These are phyloP conservation scores for Penicillium sp. DNA, from an alignment of 2,329 filamentous ascomycete genomes.

Conservation along the genomic window DNA sequence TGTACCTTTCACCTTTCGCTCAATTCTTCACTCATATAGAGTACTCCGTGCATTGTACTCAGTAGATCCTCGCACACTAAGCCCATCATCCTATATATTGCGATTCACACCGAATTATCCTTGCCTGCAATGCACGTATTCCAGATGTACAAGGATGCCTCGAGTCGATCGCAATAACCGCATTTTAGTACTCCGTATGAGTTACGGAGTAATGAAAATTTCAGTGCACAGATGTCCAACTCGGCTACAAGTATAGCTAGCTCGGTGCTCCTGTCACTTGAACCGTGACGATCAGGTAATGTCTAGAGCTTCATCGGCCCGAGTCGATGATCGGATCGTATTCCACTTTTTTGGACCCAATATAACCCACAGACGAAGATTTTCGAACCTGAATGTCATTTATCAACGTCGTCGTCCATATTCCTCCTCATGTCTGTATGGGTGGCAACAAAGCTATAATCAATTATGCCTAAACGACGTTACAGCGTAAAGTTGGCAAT, in stretches of 20 bases:
- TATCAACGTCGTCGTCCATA: neutral
- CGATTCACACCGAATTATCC: neutral
- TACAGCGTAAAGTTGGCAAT: conserved; percentile 7
- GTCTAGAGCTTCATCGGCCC: conserved; percentile 6
- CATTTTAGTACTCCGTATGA: neutral
- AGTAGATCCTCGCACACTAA: neutral
- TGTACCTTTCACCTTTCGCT: too few relatives aligned
- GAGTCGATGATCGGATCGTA: neutral
- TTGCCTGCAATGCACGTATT: conserved; percentile 2
- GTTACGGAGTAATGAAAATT: neutral
- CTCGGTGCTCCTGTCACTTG: conserved; percentile 1
- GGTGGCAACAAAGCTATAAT: conserved; percentile 8
- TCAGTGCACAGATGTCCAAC: conserved; percentile 3
- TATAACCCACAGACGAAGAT: neutral
- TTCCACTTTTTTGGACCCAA: neutral
- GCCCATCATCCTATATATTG: neutral
- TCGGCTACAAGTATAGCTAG: neutral
- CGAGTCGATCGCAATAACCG: neutral
- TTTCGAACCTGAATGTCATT: neutral
- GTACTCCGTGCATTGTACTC: neutral
- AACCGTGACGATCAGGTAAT: neutral
- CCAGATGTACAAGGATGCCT: conserved; percentile 1
- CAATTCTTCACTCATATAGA: too few relatives aligned
- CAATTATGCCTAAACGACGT: neutral
- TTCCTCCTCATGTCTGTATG: neutral